Conservation (phyloP, 306 rosid genomes). For the Prinsepia uniflora region DNA sequence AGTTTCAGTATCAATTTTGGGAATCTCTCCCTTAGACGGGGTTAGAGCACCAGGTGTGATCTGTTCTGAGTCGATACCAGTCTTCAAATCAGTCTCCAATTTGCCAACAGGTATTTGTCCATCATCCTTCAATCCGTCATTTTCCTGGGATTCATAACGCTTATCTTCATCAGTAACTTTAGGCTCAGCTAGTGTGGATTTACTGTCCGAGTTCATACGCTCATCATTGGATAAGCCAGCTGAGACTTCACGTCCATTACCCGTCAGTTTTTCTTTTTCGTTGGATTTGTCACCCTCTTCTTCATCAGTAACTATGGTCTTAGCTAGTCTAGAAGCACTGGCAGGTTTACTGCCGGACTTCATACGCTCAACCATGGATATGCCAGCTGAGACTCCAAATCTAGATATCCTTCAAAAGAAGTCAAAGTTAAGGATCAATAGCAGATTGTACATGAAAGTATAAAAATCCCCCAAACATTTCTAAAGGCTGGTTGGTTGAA, state of each 20-base stretch:
- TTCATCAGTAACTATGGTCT: constrained; percentile 17
- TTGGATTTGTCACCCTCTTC: constrained; percentile 17
- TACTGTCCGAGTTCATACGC: constrained; percentile 18
- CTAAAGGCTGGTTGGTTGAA: not conserved
- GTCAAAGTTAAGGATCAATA: constrained; percentile 17
- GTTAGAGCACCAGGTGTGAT: constrained; percentile 6
- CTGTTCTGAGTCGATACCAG: constrained; percentile 17
- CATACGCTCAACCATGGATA: constrained; percentile 16
- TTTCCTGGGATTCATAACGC: constrained; percentile 17
- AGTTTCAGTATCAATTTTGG: constrained; percentile 7
- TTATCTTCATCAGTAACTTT: constrained; percentile 8
- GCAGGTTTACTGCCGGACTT: constrained; percentile 18
- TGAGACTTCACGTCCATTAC: constrained; percentile 14
- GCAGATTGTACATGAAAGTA: not conserved
- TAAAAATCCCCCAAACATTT: not conserved
- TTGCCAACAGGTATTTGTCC: constrained; percentile 18
- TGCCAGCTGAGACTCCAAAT: constrained; percentile 22
- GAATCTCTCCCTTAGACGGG: constrained; percentile 3
- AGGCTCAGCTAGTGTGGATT: constrained; percentile 11
- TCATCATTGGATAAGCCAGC: constrained; percentile 21
- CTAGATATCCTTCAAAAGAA: constrained; percentile 23
- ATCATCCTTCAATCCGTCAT: constrained; percentile 8
- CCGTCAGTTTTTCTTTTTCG: not conserved
- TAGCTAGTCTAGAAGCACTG: constrained; percentile 8
- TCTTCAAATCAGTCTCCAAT: constrained; percentile 24